Evolutionary conservation across 345 rosid genomes (phyloP), one percentile per base, ranked within the genome.

Genomic region (Gynandropsis gynandra): DNA sequence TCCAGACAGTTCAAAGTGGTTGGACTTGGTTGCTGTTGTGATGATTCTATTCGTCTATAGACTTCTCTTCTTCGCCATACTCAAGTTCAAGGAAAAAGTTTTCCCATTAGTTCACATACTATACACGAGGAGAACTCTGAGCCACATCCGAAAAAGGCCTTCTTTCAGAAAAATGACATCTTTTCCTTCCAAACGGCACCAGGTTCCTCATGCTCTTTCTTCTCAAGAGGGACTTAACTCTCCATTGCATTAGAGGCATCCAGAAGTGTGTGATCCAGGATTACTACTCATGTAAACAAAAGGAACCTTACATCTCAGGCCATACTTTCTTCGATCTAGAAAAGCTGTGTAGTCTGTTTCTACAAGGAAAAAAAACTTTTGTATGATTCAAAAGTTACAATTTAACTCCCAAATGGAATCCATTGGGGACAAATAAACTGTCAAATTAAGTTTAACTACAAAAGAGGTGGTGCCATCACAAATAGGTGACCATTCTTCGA

Each of bases 141-240:
- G 64, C 15, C 67, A 59, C 39, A 87, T 92, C 49, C 71, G 72
- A 10, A 76, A 78, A 71, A 77, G 93, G 64, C 83, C 93, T 50
- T 87, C 96, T 11, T 85, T 92, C 67, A 70, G 82, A 73, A 71
- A 73, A 54, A 65, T 47, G 64, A 0, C 70, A 47, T 58, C 71
- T 14, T 6, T 69, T 51, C 60, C 82, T 36, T 82, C 93, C 41
- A 75, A 55, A 50, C 66, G 95, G 62, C 76, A 77, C 63, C 80
- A 79, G 4, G 55, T 59, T 59, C 55, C 52, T 24, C 77, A 68
- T 20, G 63, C 95, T 0, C 65, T 92, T 59, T 82, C 98, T 42
- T 79, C 94, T 55, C 96, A 82, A 67, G 98, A 87, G 52, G 96
- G 96, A 59, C 84, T 81, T 3, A 74, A 65, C 75, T 80, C 95